A percentile compares a stretch with the other conserved stretches of the same genome.
phyloP scores from a whole-genome alignment of 1,284 basidiomycete genomes.

The Microbotryomycetes sp. region DNA sequence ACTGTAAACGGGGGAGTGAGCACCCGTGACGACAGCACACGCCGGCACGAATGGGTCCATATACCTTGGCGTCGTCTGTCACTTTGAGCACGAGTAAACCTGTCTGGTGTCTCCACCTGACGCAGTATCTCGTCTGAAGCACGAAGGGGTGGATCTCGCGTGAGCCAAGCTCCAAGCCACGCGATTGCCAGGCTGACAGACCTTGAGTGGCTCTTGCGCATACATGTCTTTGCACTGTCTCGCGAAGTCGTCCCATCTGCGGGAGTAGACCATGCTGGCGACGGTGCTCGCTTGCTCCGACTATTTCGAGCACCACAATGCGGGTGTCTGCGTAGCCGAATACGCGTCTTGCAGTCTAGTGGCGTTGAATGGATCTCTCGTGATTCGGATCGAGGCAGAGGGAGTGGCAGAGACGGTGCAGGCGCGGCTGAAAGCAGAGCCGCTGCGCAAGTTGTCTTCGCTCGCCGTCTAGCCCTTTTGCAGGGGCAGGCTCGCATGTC shows the following conservation, averaged over 20 bases:
- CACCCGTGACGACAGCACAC: not conserved
- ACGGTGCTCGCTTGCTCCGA: too few relatives aligned
- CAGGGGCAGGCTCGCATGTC: too few relatives aligned
- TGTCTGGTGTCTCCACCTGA: slow-evolving; percentile 75
- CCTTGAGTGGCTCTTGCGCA: not conserved
- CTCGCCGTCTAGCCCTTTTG: too few relatives aligned
- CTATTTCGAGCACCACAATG: too few relatives aligned
- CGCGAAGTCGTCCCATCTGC: slow-evolving; percentile 16
- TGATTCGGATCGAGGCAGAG: too few relatives aligned
- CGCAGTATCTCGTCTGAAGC: slow-evolving; percentile 67
- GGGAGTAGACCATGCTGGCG: slow-evolving; percentile 15
- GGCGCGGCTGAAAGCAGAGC: too few relatives aligned
- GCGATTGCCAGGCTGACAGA: not conserved
- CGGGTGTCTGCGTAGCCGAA: too few relatives aligned
- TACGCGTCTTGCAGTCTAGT: too few relatives aligned
- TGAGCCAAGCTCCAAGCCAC: not conserved
- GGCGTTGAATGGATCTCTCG: too few relatives aligned
- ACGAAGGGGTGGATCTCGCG: not conserved
- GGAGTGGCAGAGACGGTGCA: too few relatives aligned
- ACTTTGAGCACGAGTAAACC: slow-evolving; percentile 83
- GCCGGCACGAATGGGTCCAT: slow-evolving; percentile 38
- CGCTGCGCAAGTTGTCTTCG: too few relatives aligned
- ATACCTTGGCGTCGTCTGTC: slow-evolving; percentile 74
- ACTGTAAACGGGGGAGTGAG: slow-evolving; percentile 48
- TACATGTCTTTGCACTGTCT: not conserved